Conservation (phyloP, 306 rosid genomes). For the Notholithocarpus densiflorus region DNA sequence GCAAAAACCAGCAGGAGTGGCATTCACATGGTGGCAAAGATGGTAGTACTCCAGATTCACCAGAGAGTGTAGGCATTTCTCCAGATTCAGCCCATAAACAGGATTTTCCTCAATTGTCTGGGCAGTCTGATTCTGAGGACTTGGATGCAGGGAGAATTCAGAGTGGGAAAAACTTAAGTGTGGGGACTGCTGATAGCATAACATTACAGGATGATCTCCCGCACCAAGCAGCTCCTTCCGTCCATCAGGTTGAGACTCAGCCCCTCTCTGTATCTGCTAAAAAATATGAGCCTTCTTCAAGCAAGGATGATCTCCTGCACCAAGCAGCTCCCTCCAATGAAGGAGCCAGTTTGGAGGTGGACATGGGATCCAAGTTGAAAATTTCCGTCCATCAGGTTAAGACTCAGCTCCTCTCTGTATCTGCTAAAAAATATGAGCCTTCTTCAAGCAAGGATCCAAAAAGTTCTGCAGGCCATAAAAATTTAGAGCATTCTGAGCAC, state of each 20-base stretch:
- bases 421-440: not conserved
- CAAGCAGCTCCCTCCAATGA: too few species aligned
- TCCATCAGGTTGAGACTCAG: too few species aligned
- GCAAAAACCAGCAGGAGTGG: not conserved
- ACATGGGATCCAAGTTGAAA: not conserved
- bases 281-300: too few species aligned
- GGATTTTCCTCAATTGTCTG: slow-evolving; percentile 11
- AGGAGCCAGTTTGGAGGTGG: too few species aligned
- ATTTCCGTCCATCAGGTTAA: not conserved
- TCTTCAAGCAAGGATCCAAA: not conserved
- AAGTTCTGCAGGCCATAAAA: not conserved
- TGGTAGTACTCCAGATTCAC: too few species aligned
- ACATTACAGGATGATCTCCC: not conserved
- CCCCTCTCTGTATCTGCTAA: too few species aligned
- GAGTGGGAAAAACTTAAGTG: not conserved
- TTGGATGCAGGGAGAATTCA: not conserved
- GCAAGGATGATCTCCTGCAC: not conserved
- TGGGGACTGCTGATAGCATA: not conserved
- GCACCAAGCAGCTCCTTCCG: too few species aligned
- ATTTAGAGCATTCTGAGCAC: slow-evolving; percentile 8
- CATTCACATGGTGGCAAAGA: not conserved
- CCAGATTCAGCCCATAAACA: not conserved
- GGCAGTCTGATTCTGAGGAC: not conserved
- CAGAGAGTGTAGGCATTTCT: not conserved
- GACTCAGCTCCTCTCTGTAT: not conserved